phyloP scores from a whole-genome alignment of 1,284 basidiomycete species.

The Ceratobasidium sp. region DNA sequence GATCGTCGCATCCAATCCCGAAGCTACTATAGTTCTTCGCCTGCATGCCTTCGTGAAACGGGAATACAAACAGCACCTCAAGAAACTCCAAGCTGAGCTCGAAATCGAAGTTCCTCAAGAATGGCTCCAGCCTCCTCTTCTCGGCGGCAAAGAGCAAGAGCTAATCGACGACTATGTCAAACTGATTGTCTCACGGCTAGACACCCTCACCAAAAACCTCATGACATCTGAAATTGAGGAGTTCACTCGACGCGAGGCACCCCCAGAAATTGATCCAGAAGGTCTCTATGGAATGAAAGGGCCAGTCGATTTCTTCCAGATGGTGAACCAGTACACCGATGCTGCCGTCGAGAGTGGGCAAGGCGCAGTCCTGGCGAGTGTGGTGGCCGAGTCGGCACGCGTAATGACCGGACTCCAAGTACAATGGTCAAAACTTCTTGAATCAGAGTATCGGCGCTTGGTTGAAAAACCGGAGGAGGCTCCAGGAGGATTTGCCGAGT shows the following conservation, averaged over 20 bases:
- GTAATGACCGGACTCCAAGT: slow-evolving; percentile 92
- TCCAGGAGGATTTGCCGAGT: slow-evolving; percentile 89
- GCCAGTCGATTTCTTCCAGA: slow-evolving; percentile 94
- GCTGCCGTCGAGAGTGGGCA: slow-evolving; percentile 95
- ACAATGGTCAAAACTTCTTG: slow-evolving; percentile 86
- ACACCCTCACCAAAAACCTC: slow-evolving; percentile 95
- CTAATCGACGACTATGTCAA: slow-evolving; percentile 96
- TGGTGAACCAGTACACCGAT: slow-evolving; percentile 98
- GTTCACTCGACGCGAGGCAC: slow-evolving; percentile 81
- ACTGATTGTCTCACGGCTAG: slow-evolving; percentile 92
- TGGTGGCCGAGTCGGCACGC: slow-evolving; percentile 86
- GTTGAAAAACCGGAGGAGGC: slow-evolving; percentile 89
- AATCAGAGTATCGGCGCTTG: slow-evolving; percentile 87
- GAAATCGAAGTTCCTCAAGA: slow-evolving; percentile 84
- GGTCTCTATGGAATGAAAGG: slow-evolving; percentile 92
- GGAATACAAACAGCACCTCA: slow-evolving; percentile 94
- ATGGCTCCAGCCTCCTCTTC: slow-evolving; percentile 83
- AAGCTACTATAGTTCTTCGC: slow-evolving; percentile 84
- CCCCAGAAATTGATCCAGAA: slow-evolving; percentile 88
- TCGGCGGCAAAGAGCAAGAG: slow-evolving; percentile 91
- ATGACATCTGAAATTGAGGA: slow-evolving; percentile 90
- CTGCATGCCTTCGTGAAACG: slow-evolving; percentile 90
- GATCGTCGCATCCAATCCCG: slow-evolving; percentile 78
- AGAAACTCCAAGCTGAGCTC: slow-evolving; percentile 48
- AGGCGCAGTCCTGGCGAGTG: slow-evolving; percentile 89